Percentiles rank a stretch among this genome's conserved stretches.
Evolutionary conservation across 108 stramenopile genomes (phyloP).

Genomic region (Cylindrotheca closterium): DNA sequence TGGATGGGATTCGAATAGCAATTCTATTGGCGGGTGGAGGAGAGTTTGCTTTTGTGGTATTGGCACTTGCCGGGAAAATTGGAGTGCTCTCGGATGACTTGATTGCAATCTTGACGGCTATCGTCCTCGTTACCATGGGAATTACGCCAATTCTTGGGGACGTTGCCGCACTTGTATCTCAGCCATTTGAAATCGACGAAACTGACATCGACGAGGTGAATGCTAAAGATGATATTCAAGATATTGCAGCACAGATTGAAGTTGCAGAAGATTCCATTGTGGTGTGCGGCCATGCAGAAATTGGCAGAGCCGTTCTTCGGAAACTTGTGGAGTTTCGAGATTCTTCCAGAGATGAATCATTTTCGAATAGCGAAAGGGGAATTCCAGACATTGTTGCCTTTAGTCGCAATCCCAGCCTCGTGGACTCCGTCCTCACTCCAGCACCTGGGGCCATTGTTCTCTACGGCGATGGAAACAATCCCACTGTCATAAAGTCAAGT

Average conservation of each 20-base stretch:
- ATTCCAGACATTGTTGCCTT: constrained; percentile 58
- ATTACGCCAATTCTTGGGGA: constrained; percentile 69
- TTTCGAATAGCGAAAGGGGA: constrained; percentile 8
- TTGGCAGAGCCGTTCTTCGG: constrained; percentile 43
- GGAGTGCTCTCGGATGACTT: constrained; percentile 56
- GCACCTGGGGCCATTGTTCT: constrained; percentile 33
- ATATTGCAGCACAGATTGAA: constrained; percentile 15
- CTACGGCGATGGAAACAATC: constrained; percentile 59
- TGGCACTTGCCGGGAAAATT: constrained; percentile 60
- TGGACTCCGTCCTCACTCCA: constrained; percentile 38
- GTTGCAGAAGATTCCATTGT: constrained; percentile 62
- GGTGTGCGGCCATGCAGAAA: constrained; percentile 59
- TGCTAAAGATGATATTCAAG: neutral
- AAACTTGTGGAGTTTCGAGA: constrained; percentile 23
- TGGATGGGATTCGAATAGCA: constrained; percentile 54
- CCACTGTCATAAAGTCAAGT: constrained; percentile 45
- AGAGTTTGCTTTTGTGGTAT: constrained; percentile 75
- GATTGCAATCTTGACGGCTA: constrained; percentile 56
- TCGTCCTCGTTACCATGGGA: constrained; percentile 75
- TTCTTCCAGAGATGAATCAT: constrained; percentile 5
- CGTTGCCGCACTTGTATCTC: constrained; percentile 39
- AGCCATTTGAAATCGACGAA: constrained; percentile 21
- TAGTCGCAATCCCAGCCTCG: constrained; percentile 44
- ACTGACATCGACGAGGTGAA: neutral
- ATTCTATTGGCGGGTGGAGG: constrained; percentile 66